Evolutionary conservation across 2,329 filamentous ascomycete species (phyloP).

Genomic region (Lachnellula hyalina): DNA sequence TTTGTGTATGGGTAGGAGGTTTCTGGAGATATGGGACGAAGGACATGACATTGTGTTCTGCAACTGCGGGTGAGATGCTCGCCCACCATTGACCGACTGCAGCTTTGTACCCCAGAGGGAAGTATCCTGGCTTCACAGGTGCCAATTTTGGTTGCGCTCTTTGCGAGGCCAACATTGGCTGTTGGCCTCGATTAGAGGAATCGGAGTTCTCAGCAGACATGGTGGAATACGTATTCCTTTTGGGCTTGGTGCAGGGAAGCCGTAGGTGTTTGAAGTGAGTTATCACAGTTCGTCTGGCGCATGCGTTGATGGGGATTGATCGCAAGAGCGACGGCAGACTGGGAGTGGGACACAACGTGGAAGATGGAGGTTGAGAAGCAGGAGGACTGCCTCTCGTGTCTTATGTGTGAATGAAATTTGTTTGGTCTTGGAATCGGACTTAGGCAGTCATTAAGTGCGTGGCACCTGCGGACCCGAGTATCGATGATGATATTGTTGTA

Average conservation of each 20-base stretch:
- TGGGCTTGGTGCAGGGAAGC: conserved; percentile 21
- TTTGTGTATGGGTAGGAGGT: conserved; percentile 51
- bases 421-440: conserved; percentile 15
- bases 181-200: conserved; percentile 35
- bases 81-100: conserved; percentile 94
- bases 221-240: conserved; percentile 26
- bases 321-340: conserved; percentile 31
- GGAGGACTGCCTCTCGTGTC: conserved; percentile 19
- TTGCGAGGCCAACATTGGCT: conserved; percentile 44
- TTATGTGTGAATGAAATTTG: not conserved
- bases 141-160: conserved; percentile 35
- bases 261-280: conserved; percentile 24
- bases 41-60: conserved; percentile 83
- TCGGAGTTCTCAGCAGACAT: conserved; percentile 26
- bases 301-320: conserved; percentile 23
- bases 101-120: conserved; percentile 87
- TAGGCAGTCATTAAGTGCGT: conserved; percentile 9
- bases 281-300: conserved; percentile 25
- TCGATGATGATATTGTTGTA: conserved; percentile 3
- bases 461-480: not conserved
- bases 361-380: conserved; percentile 20
- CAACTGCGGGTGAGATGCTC: conserved; percentile 71
- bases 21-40: conserved; percentile 77
- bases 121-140: conserved; percentile 43
- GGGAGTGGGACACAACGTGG: conserved; percentile 33